A percentile compares a stretch with the other conserved stretches of the same genome.
Evolutionary conservation across 768 basidiomycete genomes (phyloP).

Genomic region (Boletus tylopilopsis): DNA sequence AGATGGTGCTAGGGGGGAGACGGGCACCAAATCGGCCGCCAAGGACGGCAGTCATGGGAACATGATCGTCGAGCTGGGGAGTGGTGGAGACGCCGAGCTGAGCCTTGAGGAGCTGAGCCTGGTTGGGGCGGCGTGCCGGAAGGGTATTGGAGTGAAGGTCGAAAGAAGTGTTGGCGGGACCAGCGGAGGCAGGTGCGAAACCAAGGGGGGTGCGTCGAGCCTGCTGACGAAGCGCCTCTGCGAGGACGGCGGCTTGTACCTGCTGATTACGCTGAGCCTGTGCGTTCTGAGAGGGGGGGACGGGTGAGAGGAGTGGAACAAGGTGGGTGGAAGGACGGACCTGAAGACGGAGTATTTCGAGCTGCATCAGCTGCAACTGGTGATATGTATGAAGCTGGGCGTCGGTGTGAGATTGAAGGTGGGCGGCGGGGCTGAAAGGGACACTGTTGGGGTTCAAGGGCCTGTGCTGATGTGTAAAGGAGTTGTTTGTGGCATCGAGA

Average conservation of each 20-base stretch:
- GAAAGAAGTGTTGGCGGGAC: slow-evolving; percentile 59
- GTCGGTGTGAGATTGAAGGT: slow-evolving; percentile 36
- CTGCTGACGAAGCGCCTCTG: slow-evolving; percentile 53
- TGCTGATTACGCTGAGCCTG: slow-evolving; percentile 62
- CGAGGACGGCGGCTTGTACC: slow-evolving; percentile 67
- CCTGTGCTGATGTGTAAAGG: slow-evolving; percentile 65
- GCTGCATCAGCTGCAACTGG: slow-evolving; percentile 75
- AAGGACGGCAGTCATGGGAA: slow-evolving; percentile 79
- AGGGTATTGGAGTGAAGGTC: slow-evolving; percentile 58
- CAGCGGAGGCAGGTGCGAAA: slow-evolving; percentile 65
- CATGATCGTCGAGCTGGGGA: slow-evolving; percentile 47
- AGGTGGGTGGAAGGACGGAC: slow-evolving; percentile 39
- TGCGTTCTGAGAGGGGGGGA: slow-evolving; percentile 42
- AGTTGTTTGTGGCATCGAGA: slow-evolving; percentile 61
- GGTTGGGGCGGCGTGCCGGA: slow-evolving; percentile 64
- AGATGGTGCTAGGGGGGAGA: slow-evolving; percentile 35
- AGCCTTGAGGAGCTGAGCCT: slow-evolving; percentile 61
- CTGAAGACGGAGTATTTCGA: slow-evolving; percentile 81
- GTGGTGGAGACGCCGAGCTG: slow-evolving; percentile 44
- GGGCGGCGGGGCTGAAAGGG: slow-evolving; percentile 42
- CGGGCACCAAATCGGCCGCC: slow-evolving; percentile 77
- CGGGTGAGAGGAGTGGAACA: slow-evolving; percentile 1
- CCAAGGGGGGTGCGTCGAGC: slow-evolving; percentile 29
- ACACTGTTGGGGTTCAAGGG: slow-evolving; percentile 50
- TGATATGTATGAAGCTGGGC: slow-evolving; percentile 64